These are phyloP conservation scores for Cutaneotrichosporon cyanovorans DNA, from an alignment of 1,284 basidiomycete species.

Conservation along the genomic window DNA sequence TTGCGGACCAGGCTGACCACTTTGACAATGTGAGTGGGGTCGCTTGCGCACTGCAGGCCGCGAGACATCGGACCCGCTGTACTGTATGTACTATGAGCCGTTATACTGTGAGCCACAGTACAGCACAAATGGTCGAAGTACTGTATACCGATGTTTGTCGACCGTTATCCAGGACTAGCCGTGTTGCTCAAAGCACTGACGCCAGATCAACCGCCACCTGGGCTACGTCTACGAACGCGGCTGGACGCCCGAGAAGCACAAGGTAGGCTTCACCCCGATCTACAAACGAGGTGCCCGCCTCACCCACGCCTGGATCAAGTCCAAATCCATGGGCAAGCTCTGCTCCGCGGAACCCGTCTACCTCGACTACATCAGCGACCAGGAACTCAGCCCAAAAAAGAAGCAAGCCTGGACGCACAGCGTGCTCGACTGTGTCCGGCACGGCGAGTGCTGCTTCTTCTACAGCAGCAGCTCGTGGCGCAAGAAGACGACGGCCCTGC, in stretches of 20 bases:
- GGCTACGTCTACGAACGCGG: slow-evolving; percentile 23
- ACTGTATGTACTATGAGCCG: no score
- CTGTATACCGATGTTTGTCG: no score
- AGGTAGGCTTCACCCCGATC: slow-evolving; percentile 13
- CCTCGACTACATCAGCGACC: slow-evolving; percentile 18
- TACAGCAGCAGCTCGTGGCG: slow-evolving; percentile 10
- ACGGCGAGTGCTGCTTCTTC: slow-evolving; percentile 11
- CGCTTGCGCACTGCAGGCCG: neutral
- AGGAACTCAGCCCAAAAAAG: slow-evolving; percentile 7
- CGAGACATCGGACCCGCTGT: no score
- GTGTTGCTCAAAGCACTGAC: no score
- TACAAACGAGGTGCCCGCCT: slow-evolving; percentile 19
- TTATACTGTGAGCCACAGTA: no score
- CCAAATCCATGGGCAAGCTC: neutral
- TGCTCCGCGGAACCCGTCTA: slow-evolving; percentile 9
- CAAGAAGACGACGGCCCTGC: slow-evolving; percentile 8
- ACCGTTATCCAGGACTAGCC: no score
- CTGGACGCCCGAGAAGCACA: slow-evolving; percentile 8
- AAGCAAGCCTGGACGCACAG: slow-evolving; percentile 14
- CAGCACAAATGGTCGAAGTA: no score
- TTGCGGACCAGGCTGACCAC: slow-evolving; percentile 23
- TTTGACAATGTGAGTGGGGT: slow-evolving; percentile 21
- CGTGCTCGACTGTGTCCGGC: slow-evolving; percentile 15
- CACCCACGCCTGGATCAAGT: slow-evolving; percentile 19
- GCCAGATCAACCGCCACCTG: slow-evolving; percentile 20